phyloP scores from a whole-genome alignment of 768 basidiomycete genomes.

The Lactarius deliciosus region DNA sequence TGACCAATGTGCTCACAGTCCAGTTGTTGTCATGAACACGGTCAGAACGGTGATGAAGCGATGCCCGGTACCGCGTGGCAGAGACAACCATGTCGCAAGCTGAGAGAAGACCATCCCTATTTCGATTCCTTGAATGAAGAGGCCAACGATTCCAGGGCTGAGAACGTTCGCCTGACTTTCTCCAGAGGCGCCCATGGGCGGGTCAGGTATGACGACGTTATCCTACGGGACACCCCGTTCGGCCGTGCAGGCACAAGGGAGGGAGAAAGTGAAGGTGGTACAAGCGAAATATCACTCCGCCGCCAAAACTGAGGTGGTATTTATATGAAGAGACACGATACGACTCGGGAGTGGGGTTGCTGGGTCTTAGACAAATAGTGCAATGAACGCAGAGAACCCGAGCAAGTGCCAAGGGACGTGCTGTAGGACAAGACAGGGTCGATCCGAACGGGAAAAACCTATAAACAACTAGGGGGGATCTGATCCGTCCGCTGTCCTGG shows the following conservation, averaged over 20 bases:
- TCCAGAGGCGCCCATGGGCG: neutral
- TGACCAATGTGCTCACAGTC: neutral
- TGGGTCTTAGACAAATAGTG: neutral
- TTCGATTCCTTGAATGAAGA: slow-evolving; percentile 16
- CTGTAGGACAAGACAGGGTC: neutral
- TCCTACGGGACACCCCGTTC: neutral
- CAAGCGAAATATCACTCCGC: neutral
- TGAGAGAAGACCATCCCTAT: slow-evolving; percentile 11
- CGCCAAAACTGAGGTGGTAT: neutral
- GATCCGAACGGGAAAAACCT: neutral
- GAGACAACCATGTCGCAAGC: slow-evolving; percentile 1
- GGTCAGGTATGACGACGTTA: neutral
- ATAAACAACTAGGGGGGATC: neutral
- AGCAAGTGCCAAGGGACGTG: neutral
- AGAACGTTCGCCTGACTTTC: neutral
- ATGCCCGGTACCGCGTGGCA: neutral
- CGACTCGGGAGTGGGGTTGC: too few species aligned
- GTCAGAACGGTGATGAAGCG: neutral
- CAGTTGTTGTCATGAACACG: slow-evolving; percentile 7
- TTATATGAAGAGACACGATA: neutral
- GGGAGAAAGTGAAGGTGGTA: neutral
- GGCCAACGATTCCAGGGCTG: slow-evolving; percentile 10
- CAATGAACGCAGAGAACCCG: neutral
- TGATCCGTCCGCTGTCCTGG: neutral
- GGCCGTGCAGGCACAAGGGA: too few species aligned